Base-by-base conservation (phyloP, 2,329 filamentous ascomycete species). In the Alternaria sp. region DNA sequence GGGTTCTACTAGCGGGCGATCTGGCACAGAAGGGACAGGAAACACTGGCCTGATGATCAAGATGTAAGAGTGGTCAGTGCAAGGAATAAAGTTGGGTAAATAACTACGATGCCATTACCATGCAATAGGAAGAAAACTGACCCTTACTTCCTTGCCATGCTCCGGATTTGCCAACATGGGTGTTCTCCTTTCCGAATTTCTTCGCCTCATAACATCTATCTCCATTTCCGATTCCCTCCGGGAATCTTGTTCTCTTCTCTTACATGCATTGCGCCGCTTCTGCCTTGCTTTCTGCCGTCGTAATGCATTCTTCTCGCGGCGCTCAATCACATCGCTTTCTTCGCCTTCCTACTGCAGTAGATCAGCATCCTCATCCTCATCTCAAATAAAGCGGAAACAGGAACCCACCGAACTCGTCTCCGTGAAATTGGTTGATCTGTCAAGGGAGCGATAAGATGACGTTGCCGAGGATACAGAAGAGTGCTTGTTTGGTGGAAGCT, bases 21-120 rank as follows among this genome's bases (percentile, higher is more conserved):
- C 67, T 17, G 70, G 68, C 7, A 75, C 72, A 36, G 63, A 70
- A 60, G 64, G 69, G 51, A 70, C 67, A 33, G 70, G 72, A n/a
- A 65, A 54, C 26, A 68, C 67, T 34, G 71, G 71, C 11, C 55
- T 74, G 55, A 64, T 66, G 60, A 75, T 73, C 53, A 68, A 66
- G 57, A 75, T 74, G 72, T 74, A 21, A 56, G 23, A 17, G 17
- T 29, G 23, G 13, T 24, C 29, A 24, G 21, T n/a, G 21, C 21
- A 17, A 14, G 2, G 17, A 7, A 40, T 4, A 26, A 31, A 37
- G 9, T 24, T 24, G 10, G 26, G 6, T 14, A 42, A n/a, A 23
- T 41, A 23, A 24, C 21, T 17, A 26, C 26, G 26, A 21, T 23
- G 14, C 21, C n/a, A 17, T 26, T 11, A 52, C 50, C 50, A 52